These are phyloP conservation scores for Butyriboletus appendiculatus DNA, from an alignment of 1,284 basidiomycete genomes.

Conservation along the genomic window DNA sequence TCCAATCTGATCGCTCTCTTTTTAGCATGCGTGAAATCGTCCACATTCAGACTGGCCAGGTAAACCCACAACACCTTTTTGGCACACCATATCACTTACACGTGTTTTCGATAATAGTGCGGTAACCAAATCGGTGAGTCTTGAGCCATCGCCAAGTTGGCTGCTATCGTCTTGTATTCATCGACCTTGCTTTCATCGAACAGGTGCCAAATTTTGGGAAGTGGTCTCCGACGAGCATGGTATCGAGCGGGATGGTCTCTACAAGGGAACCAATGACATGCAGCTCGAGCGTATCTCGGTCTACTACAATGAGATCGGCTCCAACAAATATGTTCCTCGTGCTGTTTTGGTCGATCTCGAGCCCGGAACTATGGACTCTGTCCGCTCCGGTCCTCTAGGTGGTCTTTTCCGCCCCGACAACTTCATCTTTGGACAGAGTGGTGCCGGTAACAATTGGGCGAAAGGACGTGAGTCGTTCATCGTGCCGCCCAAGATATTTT, in stretches of 20 bases:
- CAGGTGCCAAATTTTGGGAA: conserved; percentile 99
- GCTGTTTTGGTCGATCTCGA: conserved; percentile 94
- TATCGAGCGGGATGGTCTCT: conserved; percentile 89
- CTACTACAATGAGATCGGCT: conserved; percentile 91
- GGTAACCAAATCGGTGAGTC: conserved; percentile 94
- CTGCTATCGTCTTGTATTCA: conserved; percentile 3
- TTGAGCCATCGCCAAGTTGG: conserved; percentile 16
- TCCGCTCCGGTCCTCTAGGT: conserved; percentile 84
- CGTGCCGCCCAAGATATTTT: neutral
- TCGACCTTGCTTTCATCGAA: conserved; percentile 11
- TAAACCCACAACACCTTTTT: conserved; percentile 36
- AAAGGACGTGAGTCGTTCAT: conserved; percentile 76
- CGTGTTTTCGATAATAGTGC: conserved; percentile 57
- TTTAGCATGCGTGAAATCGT: conserved; percentile 95
- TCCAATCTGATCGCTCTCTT: conserved; percentile 34
- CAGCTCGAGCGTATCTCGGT: conserved; percentile 98
- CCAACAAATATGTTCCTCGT: conserved; percentile 95
- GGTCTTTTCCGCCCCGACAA: conserved; percentile 94
- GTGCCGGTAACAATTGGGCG: conserved; percentile 97
- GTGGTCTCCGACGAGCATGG: conserved; percentile 98
- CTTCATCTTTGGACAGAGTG: conserved; percentile 87
- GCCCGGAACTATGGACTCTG: conserved; percentile 96
- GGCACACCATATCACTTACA: conserved; percentile 8
- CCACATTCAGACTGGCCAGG: conserved; percentile 95
- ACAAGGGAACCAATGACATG: conserved; percentile 92